These are phyloP conservation scores for Pseudopyricularia cyperi DNA, from an alignment of 2,329 filamentous ascomycete species.

Conservation along the genomic window DNA sequence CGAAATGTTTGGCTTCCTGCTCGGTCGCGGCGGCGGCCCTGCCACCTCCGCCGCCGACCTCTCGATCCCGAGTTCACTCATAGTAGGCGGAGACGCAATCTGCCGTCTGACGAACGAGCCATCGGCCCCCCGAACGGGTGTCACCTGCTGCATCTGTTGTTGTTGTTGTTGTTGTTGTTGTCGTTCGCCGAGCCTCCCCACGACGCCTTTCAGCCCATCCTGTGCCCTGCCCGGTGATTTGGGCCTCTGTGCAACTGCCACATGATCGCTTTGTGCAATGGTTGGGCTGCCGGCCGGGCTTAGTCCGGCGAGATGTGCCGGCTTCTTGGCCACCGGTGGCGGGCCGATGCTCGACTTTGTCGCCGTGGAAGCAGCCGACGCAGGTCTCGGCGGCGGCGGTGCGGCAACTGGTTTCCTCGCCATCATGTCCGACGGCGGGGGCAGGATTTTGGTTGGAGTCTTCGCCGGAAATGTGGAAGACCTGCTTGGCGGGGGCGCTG, in stretches of 20 bases:
- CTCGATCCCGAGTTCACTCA: constrained; percentile 5
- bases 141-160: constrained; percentile 6
- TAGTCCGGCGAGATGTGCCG: constrained; percentile 34
- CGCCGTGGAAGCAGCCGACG: constrained; percentile 16
- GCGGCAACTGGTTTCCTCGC: neutral
- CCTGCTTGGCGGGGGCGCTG: constrained; percentile 6
- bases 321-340: constrained; percentile 52
- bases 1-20: constrained; percentile 1
- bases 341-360: constrained; percentile 27
- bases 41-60: constrained; percentile 3
- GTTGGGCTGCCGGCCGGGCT: constrained; percentile 15
- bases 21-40: constrained; percentile 8
- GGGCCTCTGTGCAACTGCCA: constrained; percentile 6
- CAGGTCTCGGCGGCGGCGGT: constrained; percentile 8
- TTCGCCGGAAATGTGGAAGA: constrained; percentile 24
- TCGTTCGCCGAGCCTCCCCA: constrained; percentile 3
- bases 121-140: neutral
- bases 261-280: constrained; percentile 6
- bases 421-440: neutral
- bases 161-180: constrained; percentile 9
- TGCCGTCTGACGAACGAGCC: constrained; percentile 6
- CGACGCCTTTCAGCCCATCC: neutral
- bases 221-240: neutral
- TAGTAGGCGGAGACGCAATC: constrained; percentile 6
- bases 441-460: constrained; percentile 19